Evolutionary conservation across 495 filamentous ascomycete genomes (phyloP), one percentile per base, ranked within the genome.

Genomic region (Aspergillus saccharolyticus): DNA sequence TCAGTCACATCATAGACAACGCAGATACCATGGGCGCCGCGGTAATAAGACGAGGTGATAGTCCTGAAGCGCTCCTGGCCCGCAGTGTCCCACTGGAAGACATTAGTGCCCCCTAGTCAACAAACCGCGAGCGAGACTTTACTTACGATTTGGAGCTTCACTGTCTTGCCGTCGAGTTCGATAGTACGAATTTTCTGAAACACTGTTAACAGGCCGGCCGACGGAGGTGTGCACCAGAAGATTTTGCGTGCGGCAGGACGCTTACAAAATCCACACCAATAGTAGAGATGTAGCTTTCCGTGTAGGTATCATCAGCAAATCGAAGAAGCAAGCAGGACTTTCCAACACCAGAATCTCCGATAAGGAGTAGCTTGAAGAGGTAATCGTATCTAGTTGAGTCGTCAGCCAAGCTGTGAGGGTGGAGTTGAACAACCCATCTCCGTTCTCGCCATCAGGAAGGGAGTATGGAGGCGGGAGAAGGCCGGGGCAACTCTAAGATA

Each of bases 1-100:
- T 98, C 95, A 44, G 94, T 98, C 70, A 98, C 95, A 85, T 98
- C 94, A 81, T 97, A 98, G 70, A 98, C 94, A 53, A 98, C 94
- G 76, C 94, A 98, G 78, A 98, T 98, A 65, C 94, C 94, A 74
- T 98, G 95, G 64, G 94, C 94, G 62, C 87, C 94, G 70, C 94
- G 89, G 81, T 98, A 98, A 85, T 98, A 98, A 54, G 95, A 97
- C 19, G 93, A 97, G 53, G 95, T 97, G 79, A 98, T 98, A 61
- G 94, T 98, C 71, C 95, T 88, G 90, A 98, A 98, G 63, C 94
- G 90, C 75, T 98, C 94, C 81, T 98, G 94, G 59, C 94, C 94
- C 57, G 94, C 94, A 55, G 94, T 98, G 73, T 98, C 94, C 94
- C 94, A 98, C 94, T 98, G 59, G 24, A 61, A 46, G 42, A 33